phyloP scores from a whole-genome alignment of 441 rosid species.

The Populus tomentosa region DNA sequence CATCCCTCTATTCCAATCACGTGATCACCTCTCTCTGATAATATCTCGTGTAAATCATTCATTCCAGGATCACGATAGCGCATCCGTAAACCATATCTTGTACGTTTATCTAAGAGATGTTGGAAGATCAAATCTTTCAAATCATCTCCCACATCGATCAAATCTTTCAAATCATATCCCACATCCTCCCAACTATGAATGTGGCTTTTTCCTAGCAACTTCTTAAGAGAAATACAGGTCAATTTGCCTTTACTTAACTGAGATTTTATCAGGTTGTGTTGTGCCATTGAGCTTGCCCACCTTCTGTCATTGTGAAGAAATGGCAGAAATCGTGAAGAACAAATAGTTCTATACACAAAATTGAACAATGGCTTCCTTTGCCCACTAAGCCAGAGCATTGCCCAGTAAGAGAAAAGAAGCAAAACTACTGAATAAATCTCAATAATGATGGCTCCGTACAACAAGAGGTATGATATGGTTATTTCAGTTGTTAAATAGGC shows the following conservation, averaged over 20 bases:
- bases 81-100: no score
- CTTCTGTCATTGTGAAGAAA: neutral
- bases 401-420: slow-evolving; percentile 13
- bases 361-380: neutral
- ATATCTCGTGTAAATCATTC: no score
- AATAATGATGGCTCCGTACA: slow-evolving; percentile 11
- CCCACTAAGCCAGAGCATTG: neutral
- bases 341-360: no score
- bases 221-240: neutral
- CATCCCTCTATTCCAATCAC: no score
- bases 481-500: no score
- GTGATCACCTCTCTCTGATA: no score
- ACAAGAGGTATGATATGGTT: no score
- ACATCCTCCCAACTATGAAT: neutral
- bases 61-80: no score
- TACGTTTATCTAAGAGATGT: no score
- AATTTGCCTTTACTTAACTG: neutral
- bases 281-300: slow-evolving; percentile 6
- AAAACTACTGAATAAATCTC: slow-evolving; percentile 9
- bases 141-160: no score
- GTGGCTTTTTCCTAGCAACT: neutral
- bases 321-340: no score
- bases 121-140: neutral
- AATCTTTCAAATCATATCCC: no score
- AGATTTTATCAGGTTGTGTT: slow-evolving; percentile 6